phyloP scores from a whole-genome alignment of 2,329 filamentous ascomycete species.

The Samsoniella hepiali region DNA sequence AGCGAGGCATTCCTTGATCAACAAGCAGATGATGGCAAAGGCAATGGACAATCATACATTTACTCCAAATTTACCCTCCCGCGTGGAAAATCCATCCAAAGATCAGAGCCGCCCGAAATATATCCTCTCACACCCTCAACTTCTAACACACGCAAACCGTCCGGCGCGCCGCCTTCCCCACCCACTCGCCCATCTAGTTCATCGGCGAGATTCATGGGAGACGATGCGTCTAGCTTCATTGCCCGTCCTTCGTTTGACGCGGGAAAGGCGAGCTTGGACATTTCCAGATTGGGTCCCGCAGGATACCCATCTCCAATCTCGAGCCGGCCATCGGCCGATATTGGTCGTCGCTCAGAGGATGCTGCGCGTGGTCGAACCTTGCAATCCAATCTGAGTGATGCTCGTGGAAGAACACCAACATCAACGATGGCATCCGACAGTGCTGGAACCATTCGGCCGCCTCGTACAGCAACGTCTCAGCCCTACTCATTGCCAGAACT shows the following conservation, averaged over 20 bases:
- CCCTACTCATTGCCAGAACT: conserved; percentile 63
- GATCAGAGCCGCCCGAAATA: conserved; percentile 58
- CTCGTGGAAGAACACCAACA: conserved; percentile 43
- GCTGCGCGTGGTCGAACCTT: conserved; percentile 44
- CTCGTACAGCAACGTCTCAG: conserved; percentile 41
- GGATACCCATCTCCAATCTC: conserved; percentile 44
- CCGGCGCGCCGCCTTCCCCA: conserved; percentile 56
- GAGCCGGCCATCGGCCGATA: conserved; percentile 45
- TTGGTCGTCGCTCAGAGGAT: conserved; percentile 47
- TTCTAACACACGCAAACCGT: conserved; percentile 42
- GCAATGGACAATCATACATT: conserved; percentile 69
- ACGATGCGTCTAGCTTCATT: conserved; percentile 36
- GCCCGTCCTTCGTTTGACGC: conserved; percentile 48
- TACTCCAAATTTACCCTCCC: conserved; percentile 84
- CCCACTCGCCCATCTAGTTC: conserved; percentile 60
- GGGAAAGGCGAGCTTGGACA: conserved; percentile 49
- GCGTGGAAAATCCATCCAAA: conserved; percentile 73
- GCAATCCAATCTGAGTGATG: conserved; percentile 38
- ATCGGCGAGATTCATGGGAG: conserved; percentile 38
- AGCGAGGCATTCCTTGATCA: conserved; percentile 64
- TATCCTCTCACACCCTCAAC: conserved; percentile 45
- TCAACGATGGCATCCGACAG: conserved; percentile 53
- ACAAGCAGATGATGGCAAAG: conserved; percentile 42
- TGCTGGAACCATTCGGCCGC: conserved; percentile 48
- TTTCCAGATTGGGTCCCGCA: conserved; percentile 35